These are phyloP conservation scores for Phyllosticta citriasiana DNA, from an alignment of 2,329 filamentous ascomycete genomes.

Conservation along the genomic window DNA sequence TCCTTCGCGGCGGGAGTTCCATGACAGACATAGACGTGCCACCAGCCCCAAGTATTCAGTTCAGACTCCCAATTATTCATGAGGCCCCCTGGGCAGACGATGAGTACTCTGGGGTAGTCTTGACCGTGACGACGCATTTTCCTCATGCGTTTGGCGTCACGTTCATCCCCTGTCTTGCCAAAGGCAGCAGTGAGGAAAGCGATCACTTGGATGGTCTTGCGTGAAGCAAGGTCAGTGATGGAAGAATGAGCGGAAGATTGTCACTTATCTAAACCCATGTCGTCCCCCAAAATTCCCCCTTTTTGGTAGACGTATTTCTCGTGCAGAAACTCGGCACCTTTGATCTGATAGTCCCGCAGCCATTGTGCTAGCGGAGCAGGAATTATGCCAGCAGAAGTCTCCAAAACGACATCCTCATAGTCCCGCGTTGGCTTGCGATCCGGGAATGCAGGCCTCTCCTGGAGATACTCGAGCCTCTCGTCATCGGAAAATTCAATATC, in stretches of 20 bases:
- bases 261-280: slow-evolving; percentile 73
- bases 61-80: slow-evolving; percentile 90
- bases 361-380: slow-evolving; percentile 87
- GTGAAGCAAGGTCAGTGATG: not conserved
- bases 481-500: slow-evolving; percentile 68
- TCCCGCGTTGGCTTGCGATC: slow-evolving; percentile 53
- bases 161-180: slow-evolving; percentile 83
- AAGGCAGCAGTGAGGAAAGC: slow-evolving; percentile 86
- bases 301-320: slow-evolving; percentile 83
- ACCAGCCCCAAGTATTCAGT: slow-evolving; percentile 87
- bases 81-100: slow-evolving; percentile 80
- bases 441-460: slow-evolving; percentile 60
- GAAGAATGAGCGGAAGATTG: not conserved
- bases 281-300: slow-evolving; percentile 84
- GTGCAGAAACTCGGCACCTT: slow-evolving; percentile 77
- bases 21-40: slow-evolving; percentile 77
- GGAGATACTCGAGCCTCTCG: slow-evolving; percentile 49
- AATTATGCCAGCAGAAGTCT: slow-evolving; percentile 68
- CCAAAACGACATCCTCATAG: slow-evolving; percentile 66
- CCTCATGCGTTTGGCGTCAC: slow-evolving; percentile 78
- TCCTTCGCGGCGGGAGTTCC: slow-evolving; percentile 54
- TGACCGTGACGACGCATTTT: slow-evolving; percentile 57
- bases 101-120: slow-evolving; percentile 66
- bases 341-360: slow-evolving; percentile 81
- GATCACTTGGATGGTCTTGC: slow-evolving; percentile 89